Evolutionary conservation across 768 basidiomycete species (phyloP).

Genomic region (Phylloporus sp.): DNA sequence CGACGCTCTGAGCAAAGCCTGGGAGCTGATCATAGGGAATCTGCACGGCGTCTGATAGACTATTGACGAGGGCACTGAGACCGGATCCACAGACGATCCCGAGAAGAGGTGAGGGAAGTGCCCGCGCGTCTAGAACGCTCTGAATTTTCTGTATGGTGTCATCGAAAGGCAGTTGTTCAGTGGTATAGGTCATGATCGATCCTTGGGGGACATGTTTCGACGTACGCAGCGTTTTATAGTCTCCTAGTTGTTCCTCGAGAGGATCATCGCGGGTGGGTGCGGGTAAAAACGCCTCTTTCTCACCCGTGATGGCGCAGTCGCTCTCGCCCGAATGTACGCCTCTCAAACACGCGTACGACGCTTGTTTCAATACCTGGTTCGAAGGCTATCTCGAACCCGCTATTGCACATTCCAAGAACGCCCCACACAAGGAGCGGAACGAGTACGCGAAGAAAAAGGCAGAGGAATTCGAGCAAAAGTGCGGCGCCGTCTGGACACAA

Average conservation of each 20-base stretch:
- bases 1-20: constrained; percentile 75
- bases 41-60: constrained; percentile 49
- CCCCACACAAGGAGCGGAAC: constrained; percentile 42
- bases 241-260: too few relatives aligned
- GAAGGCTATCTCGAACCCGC: constrained; percentile 92
- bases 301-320: constrained; percentile 86
- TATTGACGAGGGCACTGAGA: constrained; percentile 65
- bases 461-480: constrained; percentile 80
- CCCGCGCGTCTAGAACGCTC: constrained; percentile 21
- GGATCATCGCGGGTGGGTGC: too few relatives aligned
- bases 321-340: constrained; percentile 83
- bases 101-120: constrained; percentile 55
- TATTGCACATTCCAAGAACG: constrained; percentile 38
- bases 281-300: too few relatives aligned
- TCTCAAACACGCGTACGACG: constrained; percentile 83
- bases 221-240: too few relatives aligned
- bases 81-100: constrained; percentile 90
- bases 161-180: constrained; percentile 22
- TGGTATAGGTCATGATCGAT: constrained; percentile 13
- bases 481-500: constrained; percentile 75
- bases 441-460: constrained; percentile 74
- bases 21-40: constrained; percentile 65
- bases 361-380: constrained; percentile 97
- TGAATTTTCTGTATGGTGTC: constrained; percentile 27
- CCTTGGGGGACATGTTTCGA: too few relatives aligned